Evolutionary conservation across 2,329 filamentous ascomycete species (phyloP).

Genomic region (Penicillium nordicum): DNA sequence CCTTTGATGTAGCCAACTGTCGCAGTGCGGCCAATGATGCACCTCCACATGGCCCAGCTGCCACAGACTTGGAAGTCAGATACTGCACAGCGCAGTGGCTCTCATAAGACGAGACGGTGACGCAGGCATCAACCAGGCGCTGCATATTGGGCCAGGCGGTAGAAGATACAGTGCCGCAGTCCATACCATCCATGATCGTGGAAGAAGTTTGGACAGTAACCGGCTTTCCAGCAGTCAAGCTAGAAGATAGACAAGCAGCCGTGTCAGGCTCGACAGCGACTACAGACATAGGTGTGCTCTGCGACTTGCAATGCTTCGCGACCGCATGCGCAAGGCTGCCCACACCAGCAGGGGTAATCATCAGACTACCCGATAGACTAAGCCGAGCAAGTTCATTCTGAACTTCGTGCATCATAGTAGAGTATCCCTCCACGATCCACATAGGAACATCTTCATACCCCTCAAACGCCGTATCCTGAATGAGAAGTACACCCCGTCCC

Average conservation of each 20-base stretch:
- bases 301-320: constrained; percentile 59
- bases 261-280: constrained; percentile 68
- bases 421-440: constrained; percentile 77
- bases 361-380: constrained; percentile 44
- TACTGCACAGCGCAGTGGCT: constrained; percentile 58
- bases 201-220: constrained; percentile 53
- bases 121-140: constrained; percentile 57
- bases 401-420: constrained; percentile 66
- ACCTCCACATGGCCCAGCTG: constrained; percentile 62
- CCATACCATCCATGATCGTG: constrained; percentile 72
- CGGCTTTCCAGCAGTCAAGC: constrained; percentile 47
- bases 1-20: constrained; percentile 38
- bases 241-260: constrained; percentile 53
- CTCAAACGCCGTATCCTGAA: constrained; percentile 67
- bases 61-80: constrained; percentile 48
- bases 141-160: constrained; percentile 62
- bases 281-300: constrained; percentile 41
- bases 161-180: constrained; percentile 66
- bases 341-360: constrained; percentile 67
- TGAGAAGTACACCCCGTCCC: constrained; percentile 49
- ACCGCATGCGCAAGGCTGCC: constrained; percentile 71
- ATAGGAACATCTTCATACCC: constrained; percentile 64
- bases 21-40: constrained; percentile 55
- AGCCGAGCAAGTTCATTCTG: constrained; percentile 57
- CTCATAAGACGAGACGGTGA: constrained; percentile 61